A percentile compares a stretch with the other conserved stretches of the same genome.
phyloP scores from a whole-genome alignment of 2,329 filamentous ascomycete genomes.

The Cryphonectria nitschkei region DNA sequence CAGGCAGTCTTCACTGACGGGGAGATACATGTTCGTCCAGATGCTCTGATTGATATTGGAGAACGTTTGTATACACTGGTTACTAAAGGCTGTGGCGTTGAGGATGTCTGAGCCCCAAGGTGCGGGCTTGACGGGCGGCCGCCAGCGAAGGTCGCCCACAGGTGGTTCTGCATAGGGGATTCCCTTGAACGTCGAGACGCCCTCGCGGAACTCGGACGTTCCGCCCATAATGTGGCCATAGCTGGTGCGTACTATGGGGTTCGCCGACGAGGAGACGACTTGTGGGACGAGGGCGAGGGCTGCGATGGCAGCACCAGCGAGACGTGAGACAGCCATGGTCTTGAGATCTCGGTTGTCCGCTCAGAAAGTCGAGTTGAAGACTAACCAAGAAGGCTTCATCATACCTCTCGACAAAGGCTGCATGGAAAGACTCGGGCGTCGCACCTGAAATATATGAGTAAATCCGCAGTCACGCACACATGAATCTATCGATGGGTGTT shows the following conservation, averaged over 20 bases:
- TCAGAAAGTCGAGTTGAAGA: background rate
- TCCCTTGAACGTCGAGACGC: constrained; percentile 42
- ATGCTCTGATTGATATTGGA: constrained; percentile 37
- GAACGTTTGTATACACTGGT: constrained; percentile 38
- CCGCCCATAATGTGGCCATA: constrained; percentile 10
- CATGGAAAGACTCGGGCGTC: background rate
- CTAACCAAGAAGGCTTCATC: background rate
- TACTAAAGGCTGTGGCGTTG: constrained; percentile 53
- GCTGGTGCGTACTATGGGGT: constrained; percentile 7
- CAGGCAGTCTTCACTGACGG: constrained; percentile 65
- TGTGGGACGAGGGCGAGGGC: constrained; percentile 8
- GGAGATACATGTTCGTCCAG: constrained; percentile 10
- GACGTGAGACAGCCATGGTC: constrained; percentile 1
- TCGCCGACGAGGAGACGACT: background rate
- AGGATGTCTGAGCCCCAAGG: constrained; percentile 43
- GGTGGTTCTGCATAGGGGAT: constrained; percentile 74
- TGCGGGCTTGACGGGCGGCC: constrained; percentile 61
- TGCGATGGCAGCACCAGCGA: background rate
- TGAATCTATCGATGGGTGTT: background rate
- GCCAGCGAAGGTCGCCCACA: constrained; percentile 65
- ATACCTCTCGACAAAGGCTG: background rate
- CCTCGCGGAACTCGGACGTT: constrained; percentile 10
- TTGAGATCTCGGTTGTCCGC: background rate
- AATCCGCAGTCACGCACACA: background rate
- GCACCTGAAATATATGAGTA: background rate